Conservation (phyloP, 169 alveolate species). For the Eimeria praecox region DNA sequence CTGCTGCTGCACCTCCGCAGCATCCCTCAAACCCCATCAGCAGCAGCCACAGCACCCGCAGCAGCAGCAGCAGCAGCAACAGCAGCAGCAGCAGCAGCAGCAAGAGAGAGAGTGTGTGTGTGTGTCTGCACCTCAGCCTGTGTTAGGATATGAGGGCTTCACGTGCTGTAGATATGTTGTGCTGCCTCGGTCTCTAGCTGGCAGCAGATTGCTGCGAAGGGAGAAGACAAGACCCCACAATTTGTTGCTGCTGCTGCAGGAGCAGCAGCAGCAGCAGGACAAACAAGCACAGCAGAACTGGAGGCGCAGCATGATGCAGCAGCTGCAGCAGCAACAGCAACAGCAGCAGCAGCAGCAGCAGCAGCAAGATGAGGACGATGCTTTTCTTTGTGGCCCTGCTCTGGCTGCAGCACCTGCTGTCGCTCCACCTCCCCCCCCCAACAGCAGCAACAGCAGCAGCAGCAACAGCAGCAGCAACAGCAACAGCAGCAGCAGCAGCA, state of each 20-base stretch:
- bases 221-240: slow-evolving; percentile 1
- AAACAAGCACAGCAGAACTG: too few species aligned
- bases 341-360: slow-evolving; percentile 13
- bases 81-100: slow-evolving; percentile 2
- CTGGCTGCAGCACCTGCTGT: not conserved
- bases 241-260: slow-evolving; percentile 38
- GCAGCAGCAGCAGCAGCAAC: not conserved
- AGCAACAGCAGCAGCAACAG: slow-evolving; percentile 23
- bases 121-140: not conserved
- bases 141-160: slow-evolving; percentile 3
- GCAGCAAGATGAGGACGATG: not conserved
- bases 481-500: slow-evolving; percentile 13
- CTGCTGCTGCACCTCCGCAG: not conserved
- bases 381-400: slow-evolving; percentile 23
- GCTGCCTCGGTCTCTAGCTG: not conserved
- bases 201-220: slow-evolving; percentile 51
- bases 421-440: too few species aligned
- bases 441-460: slow-evolving; percentile 23
- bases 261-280: slow-evolving; percentile 16
- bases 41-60: not conserved
- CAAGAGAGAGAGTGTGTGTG: not conserved
- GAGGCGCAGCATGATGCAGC: too few species aligned
- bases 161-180: slow-evolving; percentile 16
- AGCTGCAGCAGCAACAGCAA: not conserved
- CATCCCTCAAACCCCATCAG: not conserved